Evolutionary conservation across 306 rosid genomes (phyloP).

Genomic region (Castanea crenata): DNA sequence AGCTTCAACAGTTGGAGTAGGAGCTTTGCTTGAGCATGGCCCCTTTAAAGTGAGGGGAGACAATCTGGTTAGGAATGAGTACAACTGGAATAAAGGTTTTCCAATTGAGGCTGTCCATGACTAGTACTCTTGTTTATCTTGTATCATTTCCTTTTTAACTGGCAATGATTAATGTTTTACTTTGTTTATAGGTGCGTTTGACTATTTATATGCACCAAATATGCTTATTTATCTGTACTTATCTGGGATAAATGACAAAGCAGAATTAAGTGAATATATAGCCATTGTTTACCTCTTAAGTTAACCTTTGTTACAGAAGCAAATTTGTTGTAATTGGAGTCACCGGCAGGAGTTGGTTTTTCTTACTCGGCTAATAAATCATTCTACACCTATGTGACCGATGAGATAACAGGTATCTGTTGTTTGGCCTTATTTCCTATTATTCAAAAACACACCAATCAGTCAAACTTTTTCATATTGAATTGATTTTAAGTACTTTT

Average conservation of each 20-base stretch:
- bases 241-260: neutral
- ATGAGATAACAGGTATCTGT: conserved; percentile 51
- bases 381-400: conserved; percentile 43
- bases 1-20: no score
- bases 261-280: no score
- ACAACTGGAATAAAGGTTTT: conserved; percentile 68
- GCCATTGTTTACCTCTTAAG: neutral
- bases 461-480: no score
- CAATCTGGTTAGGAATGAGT: conserved; percentile 47
- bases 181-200: no score
- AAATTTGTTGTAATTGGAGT: conserved; percentile 60
- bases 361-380: conserved; percentile 59
- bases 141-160: no score
- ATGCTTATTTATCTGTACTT: no score
- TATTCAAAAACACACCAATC: no score
- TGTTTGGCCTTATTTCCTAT: no score
- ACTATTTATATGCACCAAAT: no score
- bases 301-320: conserved; percentile 43
- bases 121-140: no score
- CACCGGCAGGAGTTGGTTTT: conserved; percentile 87
- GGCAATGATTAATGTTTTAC: no score
- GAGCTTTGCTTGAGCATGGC: conserved; percentile 73
- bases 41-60: conserved; percentile 59
- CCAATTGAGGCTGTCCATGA: neutral
- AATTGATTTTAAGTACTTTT: no score